Conservation (phyloP, 2,329 filamentous ascomycete species). For the Onygena corvina region DNA sequence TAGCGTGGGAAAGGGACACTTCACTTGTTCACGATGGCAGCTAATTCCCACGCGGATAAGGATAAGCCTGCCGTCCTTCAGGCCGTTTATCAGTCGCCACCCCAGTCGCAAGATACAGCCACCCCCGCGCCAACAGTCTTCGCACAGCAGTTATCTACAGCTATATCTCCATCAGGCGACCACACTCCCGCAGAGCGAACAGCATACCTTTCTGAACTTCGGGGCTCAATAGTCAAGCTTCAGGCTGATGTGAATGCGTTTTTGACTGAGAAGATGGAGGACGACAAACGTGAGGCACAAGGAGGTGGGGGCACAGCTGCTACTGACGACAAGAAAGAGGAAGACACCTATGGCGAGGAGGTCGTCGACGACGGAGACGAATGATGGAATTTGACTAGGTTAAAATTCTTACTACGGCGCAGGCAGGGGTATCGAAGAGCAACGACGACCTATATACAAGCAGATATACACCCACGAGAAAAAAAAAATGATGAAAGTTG, state of each 20-base stretch:
- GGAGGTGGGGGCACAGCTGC: conserved; percentile 13
- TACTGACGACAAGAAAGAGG: conserved; percentile 29
- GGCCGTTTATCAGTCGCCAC: conserved; percentile 20
- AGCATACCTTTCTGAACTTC: conserved; percentile 43
- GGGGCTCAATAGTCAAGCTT: conserved; percentile 38
- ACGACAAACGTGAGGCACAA: conserved; percentile 40
- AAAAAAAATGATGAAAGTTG: conserved; percentile 8
- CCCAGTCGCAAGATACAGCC: conserved; percentile 15
- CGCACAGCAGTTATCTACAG: conserved; percentile 22
- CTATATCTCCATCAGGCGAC: conserved; percentile 10
- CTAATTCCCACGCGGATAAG: conserved; percentile 12
- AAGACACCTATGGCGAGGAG: conserved; percentile 71
- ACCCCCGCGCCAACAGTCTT: conserved; percentile 20
- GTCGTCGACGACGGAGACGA: conserved; percentile 46
- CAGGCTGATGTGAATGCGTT: conserved; percentile 49
- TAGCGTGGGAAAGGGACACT: neutral
- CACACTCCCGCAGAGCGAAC: conserved; percentile 34
- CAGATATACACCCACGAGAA: conserved; percentile 10
- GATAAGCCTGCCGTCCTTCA: conserved; percentile 14
- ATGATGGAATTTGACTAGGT: conserved; percentile 10
- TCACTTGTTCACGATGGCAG: conserved; percentile 12
- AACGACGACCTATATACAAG: conserved; percentile 9
- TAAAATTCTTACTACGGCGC: neutral
- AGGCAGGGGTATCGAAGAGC: conserved; percentile 4
- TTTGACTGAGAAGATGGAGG: conserved; percentile 50